Conservation (phyloP, 2,329 filamentous ascomycete genomes). For the Alternaria rosae region DNA sequence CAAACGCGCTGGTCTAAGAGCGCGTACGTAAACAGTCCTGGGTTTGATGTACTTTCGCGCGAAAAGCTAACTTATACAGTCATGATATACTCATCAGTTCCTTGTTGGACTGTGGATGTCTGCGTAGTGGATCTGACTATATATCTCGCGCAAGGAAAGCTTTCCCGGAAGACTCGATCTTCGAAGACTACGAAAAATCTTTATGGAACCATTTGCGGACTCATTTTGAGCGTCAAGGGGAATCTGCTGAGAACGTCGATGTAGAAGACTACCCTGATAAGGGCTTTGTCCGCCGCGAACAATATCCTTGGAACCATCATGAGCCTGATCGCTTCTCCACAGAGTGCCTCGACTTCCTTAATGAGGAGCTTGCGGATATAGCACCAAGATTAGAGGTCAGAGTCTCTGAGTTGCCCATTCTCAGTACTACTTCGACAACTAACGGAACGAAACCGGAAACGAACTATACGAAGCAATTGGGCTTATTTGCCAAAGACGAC, state of each 20-base stretch:
- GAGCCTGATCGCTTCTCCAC: constrained; percentile 66
- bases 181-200: constrained; percentile 62
- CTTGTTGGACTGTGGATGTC: constrained; percentile 67
- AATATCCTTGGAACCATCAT: constrained; percentile 69
- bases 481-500: constrained; percentile 86
- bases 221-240: constrained; percentile 32
- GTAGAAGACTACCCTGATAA: constrained; percentile 70
- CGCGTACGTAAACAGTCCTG: constrained; percentile 37
- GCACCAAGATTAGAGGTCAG: constrained; percentile 84
- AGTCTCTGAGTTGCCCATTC: constrained; percentile 75
- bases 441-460: constrained; percentile 59
- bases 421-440: constrained; percentile 48
- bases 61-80: constrained; percentile 25
- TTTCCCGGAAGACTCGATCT: constrained; percentile 63
- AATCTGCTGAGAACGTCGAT: constrained; percentile 53
- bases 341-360: constrained; percentile 70
- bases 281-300: constrained; percentile 71
- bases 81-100: constrained; percentile 57
- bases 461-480: constrained; percentile 76
- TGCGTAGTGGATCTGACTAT: constrained; percentile 72
- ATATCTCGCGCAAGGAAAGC: constrained; percentile 66
- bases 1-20: constrained; percentile 31
- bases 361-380: constrained; percentile 70
- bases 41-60: not conserved
- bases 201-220: constrained; percentile 51